phyloP scores from a whole-genome alignment of 306 rosid genomes.

The Amphicarpaea edgeworthii region DNA sequence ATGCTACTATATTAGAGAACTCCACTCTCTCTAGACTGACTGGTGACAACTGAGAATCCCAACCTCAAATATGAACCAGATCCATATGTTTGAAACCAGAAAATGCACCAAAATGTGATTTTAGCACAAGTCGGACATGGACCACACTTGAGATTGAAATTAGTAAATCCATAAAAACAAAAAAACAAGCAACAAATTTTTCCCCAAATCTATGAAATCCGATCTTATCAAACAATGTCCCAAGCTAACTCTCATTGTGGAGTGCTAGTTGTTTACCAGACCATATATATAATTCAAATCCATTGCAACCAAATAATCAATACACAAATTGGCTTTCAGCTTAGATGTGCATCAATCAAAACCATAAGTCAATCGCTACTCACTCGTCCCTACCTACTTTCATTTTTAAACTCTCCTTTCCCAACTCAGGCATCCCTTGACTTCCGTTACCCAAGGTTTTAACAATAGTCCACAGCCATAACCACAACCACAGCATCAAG shows the following conservation, averaged over 20 bases:
- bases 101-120: slow-evolving; percentile 33
- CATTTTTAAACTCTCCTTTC: slow-evolving; percentile 12
- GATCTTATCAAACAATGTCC: background rate
- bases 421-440: slow-evolving; percentile 23
- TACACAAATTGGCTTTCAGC: slow-evolving; percentile 17
- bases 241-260: background rate
- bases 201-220: background rate
- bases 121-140: background rate
- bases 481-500: background rate
- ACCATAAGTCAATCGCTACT: background rate
- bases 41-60: slow-evolving; percentile 24
- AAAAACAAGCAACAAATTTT: background rate
- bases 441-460: slow-evolving; percentile 16
- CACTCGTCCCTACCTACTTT: background rate
- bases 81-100: slow-evolving; percentile 6
- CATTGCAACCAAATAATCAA: background rate
- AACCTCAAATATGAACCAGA: slow-evolving; percentile 31
- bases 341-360: slow-evolving; percentile 29
- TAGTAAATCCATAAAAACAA: background rate
- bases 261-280: slow-evolving; percentile 1
- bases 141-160: slow-evolving; percentile 17
- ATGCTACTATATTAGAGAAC: slow-evolving; percentile 10
- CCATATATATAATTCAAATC: background rate
- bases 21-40: background rate
- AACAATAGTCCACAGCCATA: background rate